Conservation (phyloP, 352 stramenopile genomes). For the Phytophthora colocasiae region DNA sequence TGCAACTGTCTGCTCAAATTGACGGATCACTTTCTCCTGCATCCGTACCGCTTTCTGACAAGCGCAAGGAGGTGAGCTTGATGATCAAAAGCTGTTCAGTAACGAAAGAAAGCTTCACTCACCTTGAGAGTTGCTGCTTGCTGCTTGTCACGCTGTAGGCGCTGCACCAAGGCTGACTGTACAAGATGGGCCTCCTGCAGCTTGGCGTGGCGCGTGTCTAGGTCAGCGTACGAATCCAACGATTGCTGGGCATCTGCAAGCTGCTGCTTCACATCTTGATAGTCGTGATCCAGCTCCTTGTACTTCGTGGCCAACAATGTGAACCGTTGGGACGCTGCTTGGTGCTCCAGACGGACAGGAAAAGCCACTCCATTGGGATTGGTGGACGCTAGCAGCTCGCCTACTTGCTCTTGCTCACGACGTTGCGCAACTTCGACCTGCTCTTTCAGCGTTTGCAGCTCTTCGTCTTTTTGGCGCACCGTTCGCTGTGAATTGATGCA, state of each 20-base stretch:
- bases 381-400: constrained; percentile 38
- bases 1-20: constrained; percentile 75
- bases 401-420: constrained; percentile 51
- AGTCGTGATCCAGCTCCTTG: constrained; percentile 62
- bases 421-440: constrained; percentile 39
- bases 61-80: constrained; percentile 14
- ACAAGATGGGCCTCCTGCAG: constrained; percentile 78
- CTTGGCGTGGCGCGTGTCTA: constrained; percentile 60
- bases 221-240: constrained; percentile 34
- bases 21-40: constrained; percentile 83
- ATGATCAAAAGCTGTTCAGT: neutral
- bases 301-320: constrained; percentile 68
- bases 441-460: constrained; percentile 42
- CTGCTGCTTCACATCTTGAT: constrained; percentile 43
- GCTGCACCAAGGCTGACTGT: constrained; percentile 71
- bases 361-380: constrained; percentile 17
- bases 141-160: constrained; percentile 70
- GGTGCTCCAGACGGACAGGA: constrained; percentile 12
- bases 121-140: constrained; percentile 62
- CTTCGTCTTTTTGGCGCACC: constrained; percentile 54
- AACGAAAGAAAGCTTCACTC: neutral
- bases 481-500: constrained; percentile 44
- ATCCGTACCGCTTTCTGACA: constrained; percentile 69
- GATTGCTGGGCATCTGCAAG: constrained; percentile 43
- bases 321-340: constrained; percentile 56